Evolutionary conservation across 2,329 filamentous ascomycete genomes (phyloP).

Genomic region (Alternaria arborescens): DNA sequence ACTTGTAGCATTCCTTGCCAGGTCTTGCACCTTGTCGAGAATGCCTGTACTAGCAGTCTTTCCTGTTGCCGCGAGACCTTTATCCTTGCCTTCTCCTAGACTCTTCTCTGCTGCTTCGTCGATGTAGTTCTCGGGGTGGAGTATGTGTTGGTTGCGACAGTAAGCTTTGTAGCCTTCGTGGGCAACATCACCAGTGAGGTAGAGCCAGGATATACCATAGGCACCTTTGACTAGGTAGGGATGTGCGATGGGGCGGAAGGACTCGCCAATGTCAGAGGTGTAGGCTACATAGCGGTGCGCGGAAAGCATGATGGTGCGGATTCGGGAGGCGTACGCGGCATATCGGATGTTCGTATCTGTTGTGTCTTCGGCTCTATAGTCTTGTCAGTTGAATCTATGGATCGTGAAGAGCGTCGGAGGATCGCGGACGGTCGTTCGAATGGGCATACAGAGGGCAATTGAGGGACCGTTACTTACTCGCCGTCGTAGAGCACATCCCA

Average conservation of each 20-base stretch:
- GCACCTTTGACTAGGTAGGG: conserved; percentile 81
- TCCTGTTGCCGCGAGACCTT: conserved; percentile 45
- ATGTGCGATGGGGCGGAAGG: conserved; percentile 91
- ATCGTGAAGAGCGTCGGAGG: neutral
- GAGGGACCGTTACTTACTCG: conserved; percentile 65
- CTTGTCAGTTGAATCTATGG: neutral
- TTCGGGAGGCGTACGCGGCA: conserved; percentile 86
- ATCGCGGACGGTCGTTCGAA: neutral
- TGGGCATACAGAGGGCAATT: neutral
- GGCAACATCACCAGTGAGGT: conserved; percentile 86
- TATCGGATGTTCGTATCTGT: conserved; percentile 89
- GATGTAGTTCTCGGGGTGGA: conserved; percentile 69
- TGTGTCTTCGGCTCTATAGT: conserved; percentile 73
- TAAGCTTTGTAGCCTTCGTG: conserved; percentile 98
- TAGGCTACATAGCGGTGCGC: conserved; percentile 98
- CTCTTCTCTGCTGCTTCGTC: conserved; percentile 18
- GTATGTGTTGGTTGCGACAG: conserved; percentile 78
- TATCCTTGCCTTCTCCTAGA: conserved; percentile 43
- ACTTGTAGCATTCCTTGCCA: conserved; percentile 33
- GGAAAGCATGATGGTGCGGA: conserved; percentile 85
- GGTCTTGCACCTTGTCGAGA: conserved; percentile 30
- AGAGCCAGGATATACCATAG: conserved; percentile 92
- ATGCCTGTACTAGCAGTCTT: conserved; percentile 16
- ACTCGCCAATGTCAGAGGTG: conserved; percentile 95
- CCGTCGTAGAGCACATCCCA: conserved; percentile 81